Evolutionary conservation across 495 filamentous ascomycete species (phyloP).

Genomic region (Trichoderma reesei): DNA sequence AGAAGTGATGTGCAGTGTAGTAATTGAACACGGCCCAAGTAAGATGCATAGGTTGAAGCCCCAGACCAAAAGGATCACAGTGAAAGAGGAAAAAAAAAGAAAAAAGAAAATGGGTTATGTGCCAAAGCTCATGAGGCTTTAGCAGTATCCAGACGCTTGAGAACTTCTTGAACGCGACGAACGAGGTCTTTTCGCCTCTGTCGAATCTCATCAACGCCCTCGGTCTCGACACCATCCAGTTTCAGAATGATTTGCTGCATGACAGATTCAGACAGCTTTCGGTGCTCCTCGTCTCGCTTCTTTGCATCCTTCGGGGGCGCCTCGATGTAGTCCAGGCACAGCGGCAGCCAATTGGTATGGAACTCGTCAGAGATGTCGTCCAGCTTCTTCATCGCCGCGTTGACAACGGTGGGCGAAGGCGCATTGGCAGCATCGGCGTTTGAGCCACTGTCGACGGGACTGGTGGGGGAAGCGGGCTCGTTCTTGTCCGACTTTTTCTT

Average conservation of each 20-base stretch:
- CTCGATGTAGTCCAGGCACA: conserved; percentile 52
- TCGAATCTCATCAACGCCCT: conserved; percentile 54
- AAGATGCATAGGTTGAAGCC: background rate
- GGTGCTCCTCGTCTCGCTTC: conserved; percentile 66
- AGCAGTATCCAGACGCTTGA: conserved; percentile 52
- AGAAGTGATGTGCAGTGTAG: background rate
- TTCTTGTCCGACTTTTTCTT: conserved; percentile 31
- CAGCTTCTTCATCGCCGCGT: conserved; percentile 58
- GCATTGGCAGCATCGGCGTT: conserved; percentile 24
- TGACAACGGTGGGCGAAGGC: background rate
- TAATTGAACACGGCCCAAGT: background rate
- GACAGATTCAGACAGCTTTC: conserved; percentile 72
- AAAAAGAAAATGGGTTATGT: background rate
- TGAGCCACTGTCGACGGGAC: conserved; percentile 28
- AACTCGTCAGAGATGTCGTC: conserved; percentile 58
- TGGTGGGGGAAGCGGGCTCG: conserved; percentile 19
- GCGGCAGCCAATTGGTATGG: conserved; percentile 53
- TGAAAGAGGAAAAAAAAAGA: background rate
- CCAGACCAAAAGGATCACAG: background rate
- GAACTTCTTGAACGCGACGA: conserved; percentile 55
- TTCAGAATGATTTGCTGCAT: conserved; percentile 77
- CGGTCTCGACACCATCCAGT: conserved; percentile 71
- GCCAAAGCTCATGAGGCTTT: background rate
- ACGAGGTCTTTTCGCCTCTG: conserved; percentile 65
- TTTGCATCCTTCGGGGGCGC: conserved; percentile 60